Evolutionary conservation across 1,139 yeast genomes (phyloP), one percentile per base, ranked within the genome.

Genomic region (Blastobotrys buckinghamii): DNA sequence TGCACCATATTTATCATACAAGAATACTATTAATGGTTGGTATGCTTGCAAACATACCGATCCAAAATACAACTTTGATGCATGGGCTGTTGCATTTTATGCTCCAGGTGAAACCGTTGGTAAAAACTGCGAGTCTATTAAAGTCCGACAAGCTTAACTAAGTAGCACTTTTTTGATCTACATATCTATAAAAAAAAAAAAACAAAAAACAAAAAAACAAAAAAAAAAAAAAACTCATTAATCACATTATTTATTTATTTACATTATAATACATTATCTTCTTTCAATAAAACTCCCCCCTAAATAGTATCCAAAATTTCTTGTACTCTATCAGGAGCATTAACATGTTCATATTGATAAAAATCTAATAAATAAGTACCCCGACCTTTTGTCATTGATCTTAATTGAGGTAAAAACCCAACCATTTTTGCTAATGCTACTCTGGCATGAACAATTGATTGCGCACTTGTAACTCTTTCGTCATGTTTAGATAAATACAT

Each of bases 401-500:
- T 71, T 43, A 92, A 69, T 50, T 78, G 80, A 6, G 82, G 80
- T 48, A 88, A 74, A 62, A 92, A 92, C 1, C 97, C 96, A 48
- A 90, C 78, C 96, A 92, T 89, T 55, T 84, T 95, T 54, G 83
- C 76, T 58, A 92, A 71, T 9, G 98, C 97, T 0, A 90, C 90
- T 50, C 77, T 78, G 0, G 96, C 96, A 15, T 72, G 70, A 36
- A 90, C 77, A 2, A 77, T 69, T 59, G 85, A 84, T 50, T 61
- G 68, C 47, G 45, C 55, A 33, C 57, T 55, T 15, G 53, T 51
- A 42, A 49, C 48, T 24, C 65, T 57, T 29, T 57, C 62, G n/a
- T 58, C 67, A 45, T 67, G 70, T 50, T 65, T 68, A 9, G 72
- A 64, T 57, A 69, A 54, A 53, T 70, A 63, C 67, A 69, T 58